Conservation (phyloP, 202 grass and related monocot species). For the Sporobolus alterniflorus region DNA sequence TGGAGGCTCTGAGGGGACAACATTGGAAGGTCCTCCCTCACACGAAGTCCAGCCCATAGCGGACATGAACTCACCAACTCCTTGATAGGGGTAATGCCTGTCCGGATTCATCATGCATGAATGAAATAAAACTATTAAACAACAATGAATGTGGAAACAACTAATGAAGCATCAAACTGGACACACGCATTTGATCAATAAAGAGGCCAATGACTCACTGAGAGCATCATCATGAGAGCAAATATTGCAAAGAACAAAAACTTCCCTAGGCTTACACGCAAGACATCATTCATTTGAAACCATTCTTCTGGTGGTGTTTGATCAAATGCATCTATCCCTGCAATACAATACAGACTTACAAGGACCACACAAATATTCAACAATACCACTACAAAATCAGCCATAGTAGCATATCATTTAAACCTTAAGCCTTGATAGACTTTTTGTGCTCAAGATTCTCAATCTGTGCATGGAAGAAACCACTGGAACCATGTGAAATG, state of each 20-base stretch:
- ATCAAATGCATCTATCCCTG: slow-evolving; percentile 93
- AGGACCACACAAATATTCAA: not conserved
- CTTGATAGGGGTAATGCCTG: no score
- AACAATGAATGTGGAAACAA: no score
- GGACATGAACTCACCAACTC: no score
- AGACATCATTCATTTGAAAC: slow-evolving; percentile 93
- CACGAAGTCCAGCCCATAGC: no score
- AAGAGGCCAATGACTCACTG: no score
- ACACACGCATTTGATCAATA: no score
- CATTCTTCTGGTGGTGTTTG: slow-evolving; percentile 86
- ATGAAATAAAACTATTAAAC: no score
- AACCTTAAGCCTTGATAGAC: not conserved
- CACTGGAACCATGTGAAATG: not conserved
- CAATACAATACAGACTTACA: slow-evolving; percentile 34
- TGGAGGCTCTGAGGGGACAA: no score
- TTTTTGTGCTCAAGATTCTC: not conserved
- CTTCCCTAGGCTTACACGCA: slow-evolving; percentile 92
- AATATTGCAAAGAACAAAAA: slow-evolving; percentile 94
- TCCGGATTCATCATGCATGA: no score
- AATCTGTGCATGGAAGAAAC: not conserved
- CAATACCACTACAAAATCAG: not conserved
- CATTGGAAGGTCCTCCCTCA: no score
- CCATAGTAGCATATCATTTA: not conserved
- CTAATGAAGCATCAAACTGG: no score
- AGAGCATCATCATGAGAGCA: slow-evolving; percentile 92